Evolutionary conservation across 495 filamentous ascomycete genomes (phyloP), one percentile per base, ranked within the genome.

Genomic region (Hypoxylon fragiforme): DNA sequence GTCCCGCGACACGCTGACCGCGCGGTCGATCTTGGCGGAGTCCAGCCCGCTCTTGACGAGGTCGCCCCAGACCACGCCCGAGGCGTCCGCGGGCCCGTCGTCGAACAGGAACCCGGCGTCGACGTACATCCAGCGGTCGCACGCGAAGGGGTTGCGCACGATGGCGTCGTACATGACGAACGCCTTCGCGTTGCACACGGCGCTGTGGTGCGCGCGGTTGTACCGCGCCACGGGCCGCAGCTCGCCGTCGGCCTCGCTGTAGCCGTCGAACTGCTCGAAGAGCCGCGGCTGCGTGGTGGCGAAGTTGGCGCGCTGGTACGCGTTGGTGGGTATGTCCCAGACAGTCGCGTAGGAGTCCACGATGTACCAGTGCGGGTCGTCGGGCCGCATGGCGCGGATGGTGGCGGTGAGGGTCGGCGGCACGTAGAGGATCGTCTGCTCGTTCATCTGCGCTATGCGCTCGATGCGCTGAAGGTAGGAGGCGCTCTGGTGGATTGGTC

Each of bases 181-280:
- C 12, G 59, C 59, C 47, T 62, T 62, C 36, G 59, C 59, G 18
- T 58, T 62, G 14, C 55, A 62, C 3, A 58, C 50, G 9, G 53
- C 59, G 15, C 59, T 62, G 7, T 58, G 59, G 13, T 62, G 59
- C n/a, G 54, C 35, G 13, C 55, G 59, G 26, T 54, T 62, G 45
- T 62, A 62, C 28, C 49, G 37, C 1, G 41, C 42, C 19, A 53
- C 50, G 24, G 59, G 59, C 20, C 22, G 37, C 36, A 58, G 24
- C 47, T 52, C 48, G n/a, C 55, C 55, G 30, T 58, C 47, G n/a
- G 48, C 55, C 11, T 52, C 55, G 1, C 64, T 62, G 42, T 81
- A 81, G 36, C 58, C 59, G 14, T 66, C 40, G 24, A 73, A 44
- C 46, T 77, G 65, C 19, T 57, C 57, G 37, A 58, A 58, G 13